These are phyloP conservation scores for Posidonia oceanica DNA, from an alignment of 116 monocot species.

Conservation along the genomic window DNA sequence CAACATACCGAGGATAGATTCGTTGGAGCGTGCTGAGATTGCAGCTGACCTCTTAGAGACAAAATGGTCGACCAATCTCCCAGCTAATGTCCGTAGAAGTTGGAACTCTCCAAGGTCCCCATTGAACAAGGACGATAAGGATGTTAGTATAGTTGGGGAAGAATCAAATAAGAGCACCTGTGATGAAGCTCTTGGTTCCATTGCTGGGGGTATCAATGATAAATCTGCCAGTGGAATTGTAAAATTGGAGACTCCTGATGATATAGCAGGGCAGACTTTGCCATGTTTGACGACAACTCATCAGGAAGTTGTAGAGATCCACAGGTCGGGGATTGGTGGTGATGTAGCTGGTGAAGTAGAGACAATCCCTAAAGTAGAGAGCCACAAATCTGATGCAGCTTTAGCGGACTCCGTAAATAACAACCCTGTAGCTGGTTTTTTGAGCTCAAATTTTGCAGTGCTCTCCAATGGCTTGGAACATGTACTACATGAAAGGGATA, in stretches of 20 bases:
- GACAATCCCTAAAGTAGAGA: not conserved
- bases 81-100: not conserved
- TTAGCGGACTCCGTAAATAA: not conserved
- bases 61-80: constrained; percentile 71
- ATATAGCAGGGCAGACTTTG: not conserved
- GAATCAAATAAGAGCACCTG: not conserved
- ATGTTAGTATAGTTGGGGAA: constrained; percentile 4
- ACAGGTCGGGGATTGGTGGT: constrained; percentile 8
- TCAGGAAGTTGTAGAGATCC: constrained; percentile 22
- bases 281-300: not conserved
- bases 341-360: constrained; percentile 11
- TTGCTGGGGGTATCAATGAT: constrained; percentile 2
- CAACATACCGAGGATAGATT: constrained; percentile 34
- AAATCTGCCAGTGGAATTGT: not conserved
- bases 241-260: constrained; percentile 10
- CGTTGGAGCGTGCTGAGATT: constrained; percentile 70
- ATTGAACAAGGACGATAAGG: constrained; percentile 4
- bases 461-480: not conserved
- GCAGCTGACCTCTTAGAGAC: constrained; percentile 66
- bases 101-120: not conserved
- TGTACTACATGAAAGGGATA: not conserved
- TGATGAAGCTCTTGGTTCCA: constrained; percentile 4
- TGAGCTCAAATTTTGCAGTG: not conserved
- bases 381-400: constrained; percentile 7
- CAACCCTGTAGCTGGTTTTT: not conserved